Conservation (phyloP, 2,329 filamentous ascomycete genomes). For the Aspergillus fumigatus region DNA sequence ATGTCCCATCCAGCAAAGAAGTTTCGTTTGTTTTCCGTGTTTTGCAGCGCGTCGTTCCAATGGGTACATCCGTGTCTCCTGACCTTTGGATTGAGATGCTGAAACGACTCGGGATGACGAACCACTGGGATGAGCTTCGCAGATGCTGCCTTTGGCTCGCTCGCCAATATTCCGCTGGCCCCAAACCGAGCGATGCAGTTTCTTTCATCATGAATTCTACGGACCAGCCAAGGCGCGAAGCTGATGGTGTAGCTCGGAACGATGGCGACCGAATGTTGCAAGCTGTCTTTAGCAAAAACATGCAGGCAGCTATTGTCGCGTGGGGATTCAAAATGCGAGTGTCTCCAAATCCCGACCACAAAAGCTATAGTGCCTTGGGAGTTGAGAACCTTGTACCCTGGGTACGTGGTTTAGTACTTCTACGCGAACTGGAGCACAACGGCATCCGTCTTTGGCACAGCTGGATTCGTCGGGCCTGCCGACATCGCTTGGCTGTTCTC, state of each 20-base stretch:
- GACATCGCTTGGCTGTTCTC: conserved; percentile 34
- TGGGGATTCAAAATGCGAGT: conserved; percentile 45
- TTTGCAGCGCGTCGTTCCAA: conserved; percentile 45
- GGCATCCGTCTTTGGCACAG: conserved; percentile 30
- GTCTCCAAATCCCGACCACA: conserved; percentile 14
- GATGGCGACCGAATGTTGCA: conserved; percentile 27
- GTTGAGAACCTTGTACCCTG: conserved; percentile 30
- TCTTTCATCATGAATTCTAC: conserved; percentile 7
- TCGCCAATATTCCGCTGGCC: conserved; percentile 31
- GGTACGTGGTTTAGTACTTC: conserved; percentile 37
- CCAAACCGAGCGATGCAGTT: conserved; percentile 8
- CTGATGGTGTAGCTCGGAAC: not conserved
- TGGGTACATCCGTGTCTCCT: conserved; percentile 39
- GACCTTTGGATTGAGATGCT: conserved; percentile 55
- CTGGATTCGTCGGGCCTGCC: conserved; percentile 30
- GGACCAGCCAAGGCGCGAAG: not conserved
- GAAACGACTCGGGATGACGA: conserved; percentile 55
- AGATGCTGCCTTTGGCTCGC: conserved; percentile 51
- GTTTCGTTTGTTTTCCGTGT: conserved; percentile 44
- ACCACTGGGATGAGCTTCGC: conserved; percentile 49
- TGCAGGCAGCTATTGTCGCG: conserved; percentile 46
- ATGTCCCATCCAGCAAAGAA: conserved; percentile 34
- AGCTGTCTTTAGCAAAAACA: conserved; percentile 38
- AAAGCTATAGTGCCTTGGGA: conserved; percentile 17
- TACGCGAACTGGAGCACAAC: conserved; percentile 33